Conservation (phyloP, 768 basidiomycete genomes). For the Lentinula lateritia region DNA sequence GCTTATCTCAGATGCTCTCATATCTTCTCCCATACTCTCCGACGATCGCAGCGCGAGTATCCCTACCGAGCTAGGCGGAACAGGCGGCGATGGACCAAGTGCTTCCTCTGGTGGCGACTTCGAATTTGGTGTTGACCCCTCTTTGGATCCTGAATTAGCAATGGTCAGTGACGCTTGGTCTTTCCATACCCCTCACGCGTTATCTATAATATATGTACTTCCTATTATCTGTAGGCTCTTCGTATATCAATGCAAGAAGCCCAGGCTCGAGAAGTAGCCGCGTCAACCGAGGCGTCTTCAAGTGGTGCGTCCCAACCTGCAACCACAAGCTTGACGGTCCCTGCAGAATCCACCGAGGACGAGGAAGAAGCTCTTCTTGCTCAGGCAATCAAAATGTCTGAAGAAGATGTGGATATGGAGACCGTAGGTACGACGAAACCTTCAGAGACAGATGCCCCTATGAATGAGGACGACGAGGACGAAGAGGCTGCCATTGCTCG, state of each 20-base stretch:
- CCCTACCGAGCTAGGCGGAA: conserved; percentile 53
- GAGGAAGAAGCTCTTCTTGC: conserved; percentile 78
- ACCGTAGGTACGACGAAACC: conserved; percentile 15
- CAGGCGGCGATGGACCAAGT: conserved; percentile 42
- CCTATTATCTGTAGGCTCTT: conserved; percentile 56
- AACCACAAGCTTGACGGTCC: conserved; percentile 21
- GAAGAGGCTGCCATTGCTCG: conserved; percentile 88
- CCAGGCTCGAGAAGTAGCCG: conserved; percentile 65
- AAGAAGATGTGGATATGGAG: conserved; percentile 48
- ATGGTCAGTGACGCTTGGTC: conserved; percentile 54
- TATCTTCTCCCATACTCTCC: conserved; percentile 77
- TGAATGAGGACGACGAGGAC: conserved; percentile 55
- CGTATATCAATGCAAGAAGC: conserved; percentile 98
- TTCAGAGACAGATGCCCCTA: conserved; percentile 15
- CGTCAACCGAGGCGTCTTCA: conserved; percentile 26
- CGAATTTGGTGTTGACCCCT: conserved; percentile 92
- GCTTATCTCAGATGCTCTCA: conserved; percentile 78
- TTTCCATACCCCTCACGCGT: background rate
- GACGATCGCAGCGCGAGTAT: conserved; percentile 68
- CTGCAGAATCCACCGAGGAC: conserved; percentile 47
- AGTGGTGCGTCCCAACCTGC: conserved; percentile 25
- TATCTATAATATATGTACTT: background rate
- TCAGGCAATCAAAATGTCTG: conserved; percentile 69
- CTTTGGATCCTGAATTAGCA: conserved; percentile 92
- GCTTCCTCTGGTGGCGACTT: conserved; percentile 47